Percentiles rank a stretch among this genome's conserved stretches.
Conservation (phyloP, 257 asterid genomes). For the Salvia hispanica region DNA sequence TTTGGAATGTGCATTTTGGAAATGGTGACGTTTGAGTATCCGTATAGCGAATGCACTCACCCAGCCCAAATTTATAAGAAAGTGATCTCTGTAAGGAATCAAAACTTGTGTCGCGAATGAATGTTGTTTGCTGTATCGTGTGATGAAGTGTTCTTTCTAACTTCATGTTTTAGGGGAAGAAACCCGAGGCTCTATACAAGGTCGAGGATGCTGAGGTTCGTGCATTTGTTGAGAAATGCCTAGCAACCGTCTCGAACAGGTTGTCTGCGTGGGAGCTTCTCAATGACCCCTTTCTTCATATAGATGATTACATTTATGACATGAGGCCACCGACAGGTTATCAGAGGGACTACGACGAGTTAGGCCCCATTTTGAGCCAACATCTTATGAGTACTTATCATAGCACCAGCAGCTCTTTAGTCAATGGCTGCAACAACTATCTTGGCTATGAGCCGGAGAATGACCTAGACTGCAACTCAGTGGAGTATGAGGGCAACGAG, state of each 20-base stretch:
- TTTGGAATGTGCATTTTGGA: conserved; percentile 94
- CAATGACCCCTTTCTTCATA: conserved; percentile 74
- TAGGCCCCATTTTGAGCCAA: conserved; percentile 32
- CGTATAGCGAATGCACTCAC: conserved; percentile 83
- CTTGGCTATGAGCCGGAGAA: conserved; percentile 51
- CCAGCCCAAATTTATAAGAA: conserved; percentile 91
- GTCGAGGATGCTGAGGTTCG: conserved; percentile 78
- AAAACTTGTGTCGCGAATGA: background rate
- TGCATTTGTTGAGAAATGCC: conserved; percentile 81
- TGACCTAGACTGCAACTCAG: conserved; percentile 43
- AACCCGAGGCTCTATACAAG: conserved; percentile 76
- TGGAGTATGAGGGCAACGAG: conserved; percentile 49
- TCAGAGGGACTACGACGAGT: conserved; percentile 47
- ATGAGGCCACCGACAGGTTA: conserved; percentile 45
- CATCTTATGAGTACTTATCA: conserved; percentile 54
- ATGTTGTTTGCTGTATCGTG: background rate
- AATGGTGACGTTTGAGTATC: conserved; percentile 86
- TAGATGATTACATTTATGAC: conserved; percentile 53
- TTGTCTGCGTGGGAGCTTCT: conserved; percentile 88
- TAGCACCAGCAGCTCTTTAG: conserved; percentile 46
- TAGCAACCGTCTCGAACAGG: conserved; percentile 72
- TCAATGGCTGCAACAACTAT: conserved; percentile 53
- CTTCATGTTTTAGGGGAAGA: conserved; percentile 57
- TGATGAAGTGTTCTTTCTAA: conserved; percentile 8
- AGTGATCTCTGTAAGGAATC: conserved; percentile 72